phyloP scores from a whole-genome alignment of 306 rosid species.

The Fragaria nilgerrensis region DNA sequence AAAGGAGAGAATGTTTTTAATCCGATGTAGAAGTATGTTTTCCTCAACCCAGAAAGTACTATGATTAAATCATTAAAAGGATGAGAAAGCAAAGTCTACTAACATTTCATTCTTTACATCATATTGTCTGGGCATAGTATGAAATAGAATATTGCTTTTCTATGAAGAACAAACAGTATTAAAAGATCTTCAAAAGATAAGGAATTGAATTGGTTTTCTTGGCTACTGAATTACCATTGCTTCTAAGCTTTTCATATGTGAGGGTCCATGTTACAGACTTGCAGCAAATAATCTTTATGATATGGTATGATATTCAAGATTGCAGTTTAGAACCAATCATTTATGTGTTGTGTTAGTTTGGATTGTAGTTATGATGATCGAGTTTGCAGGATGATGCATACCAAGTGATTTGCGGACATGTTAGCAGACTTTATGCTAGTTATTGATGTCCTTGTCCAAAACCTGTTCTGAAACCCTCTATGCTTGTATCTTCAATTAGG shows the following conservation, averaged over 20 bases:
- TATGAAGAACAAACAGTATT: not conserved
- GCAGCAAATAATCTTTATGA: not conserved
- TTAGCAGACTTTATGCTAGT: not conserved
- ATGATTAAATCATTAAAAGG: no score
- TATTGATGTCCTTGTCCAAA: not conserved
- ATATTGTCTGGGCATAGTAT: not conserved
- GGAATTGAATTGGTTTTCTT: no score
- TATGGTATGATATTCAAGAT: not conserved
- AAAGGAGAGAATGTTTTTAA: not conserved
- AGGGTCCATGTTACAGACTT: not conserved
- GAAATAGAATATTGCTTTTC: not conserved
- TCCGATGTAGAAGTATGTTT: not conserved
- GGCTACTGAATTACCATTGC: not conserved
- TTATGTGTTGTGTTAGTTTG: not conserved
- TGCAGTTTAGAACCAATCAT: not conserved
- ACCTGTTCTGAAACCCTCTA: not conserved
- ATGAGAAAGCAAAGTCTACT: not conserved
- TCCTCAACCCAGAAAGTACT: not conserved
- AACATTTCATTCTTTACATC: not conserved
- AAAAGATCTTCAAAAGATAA: not conserved
- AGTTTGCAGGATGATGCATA: not conserved
- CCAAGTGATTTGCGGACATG: not conserved
- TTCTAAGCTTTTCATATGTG: not conserved
- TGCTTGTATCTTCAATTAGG: not conserved
- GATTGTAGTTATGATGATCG: not conserved